These are phyloP conservation scores for Solanum hybrid DNA, from an alignment of 305 asterid species.

Conservation along the genomic window DNA sequence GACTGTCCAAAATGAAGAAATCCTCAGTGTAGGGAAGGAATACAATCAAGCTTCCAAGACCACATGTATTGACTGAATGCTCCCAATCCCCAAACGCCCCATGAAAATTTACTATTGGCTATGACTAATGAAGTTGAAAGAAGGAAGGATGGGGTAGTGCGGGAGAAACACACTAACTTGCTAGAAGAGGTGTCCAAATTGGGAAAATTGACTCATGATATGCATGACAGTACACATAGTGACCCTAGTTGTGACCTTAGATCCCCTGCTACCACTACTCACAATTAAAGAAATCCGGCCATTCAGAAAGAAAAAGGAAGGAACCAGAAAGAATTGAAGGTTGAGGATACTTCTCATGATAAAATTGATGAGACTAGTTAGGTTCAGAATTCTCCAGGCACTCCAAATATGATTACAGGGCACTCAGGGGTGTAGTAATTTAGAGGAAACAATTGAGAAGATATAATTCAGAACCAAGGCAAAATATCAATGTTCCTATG, in stretches of 20 bases:
- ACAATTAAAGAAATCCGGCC: background rate
- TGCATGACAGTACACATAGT: background rate
- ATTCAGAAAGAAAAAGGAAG: too few relatives aligned
- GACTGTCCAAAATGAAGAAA: background rate
- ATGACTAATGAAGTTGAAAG: background rate
- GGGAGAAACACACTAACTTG: background rate
- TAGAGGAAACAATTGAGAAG: background rate
- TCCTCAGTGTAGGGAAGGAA: background rate
- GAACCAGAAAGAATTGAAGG: background rate
- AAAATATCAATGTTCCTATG: too few relatives aligned
- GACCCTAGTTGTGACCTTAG: background rate
- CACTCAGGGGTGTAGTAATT: background rate
- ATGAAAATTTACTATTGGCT: background rate
- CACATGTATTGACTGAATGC: background rate
- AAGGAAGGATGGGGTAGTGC: rapidly evolving
- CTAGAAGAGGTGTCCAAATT: rapidly evolving
- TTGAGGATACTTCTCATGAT: background rate
- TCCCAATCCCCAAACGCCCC: background rate
- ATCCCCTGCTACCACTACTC: background rate
- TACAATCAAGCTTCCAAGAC: background rate
- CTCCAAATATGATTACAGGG: background rate
- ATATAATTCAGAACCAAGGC: background rate
- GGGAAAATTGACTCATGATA: background rate
- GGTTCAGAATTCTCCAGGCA: background rate
- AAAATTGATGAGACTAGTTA: background rate